Evolutionary conservation across 73 alveolate species (phyloP).

Genomic region (Paramecium pentaurelia): DNA sequence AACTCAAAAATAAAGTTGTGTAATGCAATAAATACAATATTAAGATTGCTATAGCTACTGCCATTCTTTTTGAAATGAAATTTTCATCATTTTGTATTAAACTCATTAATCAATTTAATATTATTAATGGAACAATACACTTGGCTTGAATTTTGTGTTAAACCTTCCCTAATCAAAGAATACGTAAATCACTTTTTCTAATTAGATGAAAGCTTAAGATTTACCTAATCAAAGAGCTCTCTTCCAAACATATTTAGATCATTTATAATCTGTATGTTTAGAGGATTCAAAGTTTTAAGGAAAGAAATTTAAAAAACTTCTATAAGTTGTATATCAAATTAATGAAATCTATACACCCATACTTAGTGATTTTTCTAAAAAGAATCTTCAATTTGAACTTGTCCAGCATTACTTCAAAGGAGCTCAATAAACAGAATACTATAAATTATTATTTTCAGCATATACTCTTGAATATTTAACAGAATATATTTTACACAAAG

Average conservation of each 20-base stretch:
- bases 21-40: neutral
- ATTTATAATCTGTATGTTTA: neutral
- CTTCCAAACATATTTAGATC: neutral
- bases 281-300: neutral
- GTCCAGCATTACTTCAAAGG: neutral
- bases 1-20: neutral
- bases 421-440: neutral
- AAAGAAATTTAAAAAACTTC: neutral
- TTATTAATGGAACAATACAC: neutral
- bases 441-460: neutral
- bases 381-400: neutral
- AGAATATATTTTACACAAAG: neutral
- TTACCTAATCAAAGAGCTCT: neutral
- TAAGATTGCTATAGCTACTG: neutral
- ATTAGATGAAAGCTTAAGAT: neutral
- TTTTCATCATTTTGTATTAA: neutral
- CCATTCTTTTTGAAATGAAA: conserved; percentile 8
- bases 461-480: neutral
- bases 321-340: neutral
- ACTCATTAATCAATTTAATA: neutral
- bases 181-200: neutral
- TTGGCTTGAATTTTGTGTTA: neutral
- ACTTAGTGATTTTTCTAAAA: neutral
- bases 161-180: neutral
- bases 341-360: neutral